Evolutionary conservation across 2,329 filamentous ascomycete species (phyloP).

Genomic region (Aspergillus novoparasiticus): DNA sequence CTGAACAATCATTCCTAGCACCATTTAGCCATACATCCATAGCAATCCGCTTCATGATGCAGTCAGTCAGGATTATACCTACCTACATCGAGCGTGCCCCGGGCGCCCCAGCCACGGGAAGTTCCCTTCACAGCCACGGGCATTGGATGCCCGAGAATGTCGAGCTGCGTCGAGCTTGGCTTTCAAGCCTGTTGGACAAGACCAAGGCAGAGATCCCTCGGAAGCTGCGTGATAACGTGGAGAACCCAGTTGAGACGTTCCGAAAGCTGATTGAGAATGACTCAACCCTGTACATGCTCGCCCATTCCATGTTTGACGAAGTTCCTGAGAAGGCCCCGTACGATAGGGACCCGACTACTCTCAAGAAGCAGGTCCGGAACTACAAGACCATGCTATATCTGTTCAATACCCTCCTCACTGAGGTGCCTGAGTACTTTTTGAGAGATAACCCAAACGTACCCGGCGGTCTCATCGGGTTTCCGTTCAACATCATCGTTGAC

Average conservation of each 20-base stretch:
- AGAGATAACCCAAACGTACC: neutral
- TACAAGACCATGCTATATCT: slow-evolving; percentile 14
- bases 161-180: slow-evolving; percentile 6
- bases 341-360: slow-evolving; percentile 12
- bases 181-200: neutral
- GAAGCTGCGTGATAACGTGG: neutral
- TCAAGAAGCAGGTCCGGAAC: slow-evolving; percentile 12
- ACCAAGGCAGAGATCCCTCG: neutral
- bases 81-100: neutral
- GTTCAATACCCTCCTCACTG: slow-evolving; percentile 7
- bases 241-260: neutral
- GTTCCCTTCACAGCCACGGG: neutral
- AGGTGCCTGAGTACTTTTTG: slow-evolving; percentile 9
- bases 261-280: slow-evolving; percentile 8
- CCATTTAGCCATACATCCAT: neutral
- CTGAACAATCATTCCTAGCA: neutral
- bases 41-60: neutral
- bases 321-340: slow-evolving; percentile 12
- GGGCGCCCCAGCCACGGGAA: neutral
- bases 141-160: slow-evolving; percentile 9
- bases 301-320: slow-evolving; percentile 13
- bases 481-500: slow-evolving; percentile 9
- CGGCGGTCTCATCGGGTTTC: slow-evolving; percentile 9
- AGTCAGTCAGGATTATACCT: neutral
- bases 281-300: slow-evolving; percentile 11